Evolutionary conservation across 202 grass and related monocot species (phyloP).

Genomic region (Miscanthus sacchariflorus): DNA sequence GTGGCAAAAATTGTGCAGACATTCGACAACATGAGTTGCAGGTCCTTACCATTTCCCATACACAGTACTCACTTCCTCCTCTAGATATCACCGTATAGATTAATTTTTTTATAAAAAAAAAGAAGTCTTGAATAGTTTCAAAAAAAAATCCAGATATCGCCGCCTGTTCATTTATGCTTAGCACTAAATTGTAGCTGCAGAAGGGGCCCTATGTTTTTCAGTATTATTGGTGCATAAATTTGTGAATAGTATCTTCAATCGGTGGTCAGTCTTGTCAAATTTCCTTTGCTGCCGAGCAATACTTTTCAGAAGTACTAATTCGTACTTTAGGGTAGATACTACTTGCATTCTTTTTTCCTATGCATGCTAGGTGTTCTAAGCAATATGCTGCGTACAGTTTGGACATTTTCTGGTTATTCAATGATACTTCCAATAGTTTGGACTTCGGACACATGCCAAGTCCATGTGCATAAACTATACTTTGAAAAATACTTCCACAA

Average conservation of each 20-base stretch:
- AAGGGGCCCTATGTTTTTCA: not conserved
- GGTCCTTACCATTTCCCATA: too few relatives aligned
- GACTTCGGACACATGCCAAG: not conserved
- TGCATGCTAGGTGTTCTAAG: not conserved
- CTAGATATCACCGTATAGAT: too few relatives aligned
- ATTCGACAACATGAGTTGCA: too few relatives aligned
- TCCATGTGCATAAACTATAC: not conserved
- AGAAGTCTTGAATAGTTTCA: too few relatives aligned
- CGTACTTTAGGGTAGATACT: not conserved
- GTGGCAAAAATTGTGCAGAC: too few relatives aligned
- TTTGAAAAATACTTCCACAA: not conserved
- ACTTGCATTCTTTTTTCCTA: not conserved
- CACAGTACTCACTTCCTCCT: too few relatives aligned
- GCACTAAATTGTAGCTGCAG: too few relatives aligned
- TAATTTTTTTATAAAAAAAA: too few relatives aligned
- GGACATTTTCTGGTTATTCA: not conserved
- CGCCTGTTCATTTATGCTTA: too few relatives aligned
- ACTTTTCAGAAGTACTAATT: not conserved
- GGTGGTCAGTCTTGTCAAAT: not conserved
- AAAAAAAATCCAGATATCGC: too few relatives aligned
- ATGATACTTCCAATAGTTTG: not conserved
- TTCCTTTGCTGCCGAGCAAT: not conserved
- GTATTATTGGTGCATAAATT: not conserved
- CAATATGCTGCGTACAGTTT: not conserved
- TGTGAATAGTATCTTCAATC: not conserved